Conservation (phyloP, 192 early-diverging fungal genomes). For the Coemansia biformis region DNA sequence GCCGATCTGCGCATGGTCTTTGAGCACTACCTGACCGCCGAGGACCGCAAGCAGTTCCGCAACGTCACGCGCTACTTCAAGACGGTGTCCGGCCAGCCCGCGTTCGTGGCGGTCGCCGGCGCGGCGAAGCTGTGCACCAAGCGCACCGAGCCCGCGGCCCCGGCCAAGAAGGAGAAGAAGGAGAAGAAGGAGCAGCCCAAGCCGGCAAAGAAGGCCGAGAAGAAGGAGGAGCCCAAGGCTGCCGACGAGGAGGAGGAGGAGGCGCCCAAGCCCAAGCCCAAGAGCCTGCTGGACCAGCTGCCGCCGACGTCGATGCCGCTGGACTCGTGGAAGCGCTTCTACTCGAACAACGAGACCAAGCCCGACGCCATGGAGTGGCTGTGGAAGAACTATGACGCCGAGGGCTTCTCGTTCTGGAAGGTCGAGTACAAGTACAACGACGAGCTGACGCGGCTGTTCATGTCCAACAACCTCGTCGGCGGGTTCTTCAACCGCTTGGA, state of each 20-base stretch:
- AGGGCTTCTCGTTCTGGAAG: constrained; percentile 88
- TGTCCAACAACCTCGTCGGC: constrained; percentile 91
- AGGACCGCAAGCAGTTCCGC: constrained; percentile 78
- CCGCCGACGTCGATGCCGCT: constrained; percentile 76
- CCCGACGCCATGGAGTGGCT: constrained; percentile 87
- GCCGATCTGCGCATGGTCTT: constrained; percentile 31
- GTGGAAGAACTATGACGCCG: constrained; percentile 84
- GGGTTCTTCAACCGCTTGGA: constrained; percentile 92
- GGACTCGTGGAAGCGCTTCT: constrained; percentile 95
- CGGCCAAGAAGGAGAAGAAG: constrained; percentile 61
- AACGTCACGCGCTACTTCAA: constrained; percentile 91
- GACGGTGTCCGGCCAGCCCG: constrained; percentile 75
- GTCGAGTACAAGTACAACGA: constrained; percentile 95
- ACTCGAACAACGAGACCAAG: constrained; percentile 92
- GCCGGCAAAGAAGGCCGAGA: constrained; percentile 54
- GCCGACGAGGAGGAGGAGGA: constrained; percentile 56
- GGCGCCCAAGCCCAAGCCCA: constrained; percentile 76
- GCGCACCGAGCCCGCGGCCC: constrained; percentile 46
- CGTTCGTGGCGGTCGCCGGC: constrained; percentile 80
- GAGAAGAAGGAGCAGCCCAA: constrained; percentile 55
- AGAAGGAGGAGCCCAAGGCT: constrained; percentile 39
- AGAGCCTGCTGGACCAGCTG: constrained; percentile 84
- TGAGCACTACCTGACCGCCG: constrained; percentile 51
- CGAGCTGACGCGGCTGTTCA: constrained; percentile 82
- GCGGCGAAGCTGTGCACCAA: constrained; percentile 62